Base-by-base conservation (phyloP, 345 rosid species). In the Pugionium dolabratum region DNA sequence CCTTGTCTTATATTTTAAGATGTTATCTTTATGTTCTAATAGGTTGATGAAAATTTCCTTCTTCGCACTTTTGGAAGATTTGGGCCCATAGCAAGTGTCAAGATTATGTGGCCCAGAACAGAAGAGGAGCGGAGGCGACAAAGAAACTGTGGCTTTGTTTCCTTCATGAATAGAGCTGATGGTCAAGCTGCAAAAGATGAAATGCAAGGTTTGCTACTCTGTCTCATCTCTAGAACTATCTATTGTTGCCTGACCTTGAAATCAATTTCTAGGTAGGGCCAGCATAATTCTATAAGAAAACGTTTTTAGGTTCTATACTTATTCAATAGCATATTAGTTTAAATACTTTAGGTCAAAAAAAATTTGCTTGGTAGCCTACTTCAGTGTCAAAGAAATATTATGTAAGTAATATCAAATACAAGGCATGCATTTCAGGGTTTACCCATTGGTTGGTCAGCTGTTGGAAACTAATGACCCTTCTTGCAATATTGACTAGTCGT, bases 121-220 rank as follows among this genome's bases (percentile, higher is more conserved):
- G 99, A 94, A 46, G 99, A 95, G 75, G 99, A 95, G 81, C 72
- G 83, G 54, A 87, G 88, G 65, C 83, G 97, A 57, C 95, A 91
- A 79, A 83, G 99, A 79, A 88, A 91, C 77, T 91, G 97, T 73
- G 99, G 96, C 34, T 91, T 95, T 75, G 99, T 91, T 58, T 91
- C 99, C 58, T 95, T 95, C 76, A 91, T 95, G 99, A 85, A 89
- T 59, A 83, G 99, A 80, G 86, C 84, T 69, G 97, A 95, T 78
- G 99, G 95, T 62, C 99, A 95, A 78, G 99, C 97, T 71, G 99
- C 99, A 51, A 89, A 91, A 83, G 97, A 95, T 58, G 99, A 95
- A 83, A 91, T 95, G 99, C 99, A 95, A 85, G 99, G 99, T 94
- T 77, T 33, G 62, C 50, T 53, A 62, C 45, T 43, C 27, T 54